Evolutionary conservation across 345 rosid species (phyloP).

Genomic region (Iberis pinnata): DNA sequence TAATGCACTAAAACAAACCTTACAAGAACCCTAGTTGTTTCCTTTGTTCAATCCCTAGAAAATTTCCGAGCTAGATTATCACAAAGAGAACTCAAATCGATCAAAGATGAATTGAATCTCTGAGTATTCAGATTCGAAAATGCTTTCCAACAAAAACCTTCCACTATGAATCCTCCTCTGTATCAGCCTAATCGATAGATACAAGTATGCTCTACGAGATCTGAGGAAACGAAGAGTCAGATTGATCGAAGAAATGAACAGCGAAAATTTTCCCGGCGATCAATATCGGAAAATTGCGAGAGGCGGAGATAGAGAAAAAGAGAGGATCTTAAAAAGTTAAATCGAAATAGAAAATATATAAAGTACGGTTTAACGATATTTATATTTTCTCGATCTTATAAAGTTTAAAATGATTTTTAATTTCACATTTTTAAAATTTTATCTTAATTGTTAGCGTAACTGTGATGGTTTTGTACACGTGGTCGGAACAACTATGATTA

Average conservation of each 20-base stretch:
- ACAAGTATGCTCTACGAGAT: constrained; percentile 16
- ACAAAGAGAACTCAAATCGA: constrained; percentile 12
- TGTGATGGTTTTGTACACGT: constrained; percentile 24
- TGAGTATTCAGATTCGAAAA: too few relatives aligned
- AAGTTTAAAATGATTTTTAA: background rate
- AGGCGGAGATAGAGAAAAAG: background rate
- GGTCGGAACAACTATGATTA: background rate
- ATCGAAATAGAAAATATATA: background rate
- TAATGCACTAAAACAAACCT: background rate
- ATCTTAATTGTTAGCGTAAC: constrained; percentile 16
- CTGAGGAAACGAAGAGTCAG: constrained; percentile 15
- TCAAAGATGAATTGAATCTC: background rate
- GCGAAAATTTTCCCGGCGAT: constrained; percentile 13
- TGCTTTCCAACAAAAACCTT: background rate
- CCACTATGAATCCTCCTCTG: background rate
- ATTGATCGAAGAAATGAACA: constrained; percentile 3
- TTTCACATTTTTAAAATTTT: background rate
- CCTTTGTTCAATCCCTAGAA: background rate
- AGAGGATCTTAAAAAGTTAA: background rate
- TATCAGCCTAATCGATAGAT: background rate
- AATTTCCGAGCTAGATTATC: background rate
- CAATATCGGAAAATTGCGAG: background rate
- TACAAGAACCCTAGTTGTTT: constrained; percentile 1
- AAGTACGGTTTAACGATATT: background rate
- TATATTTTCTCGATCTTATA: background rate